These are phyloP conservation scores for Ustilago sp. DNA, from an alignment of 1,284 basidiomycete species.

Conservation along the genomic window DNA sequence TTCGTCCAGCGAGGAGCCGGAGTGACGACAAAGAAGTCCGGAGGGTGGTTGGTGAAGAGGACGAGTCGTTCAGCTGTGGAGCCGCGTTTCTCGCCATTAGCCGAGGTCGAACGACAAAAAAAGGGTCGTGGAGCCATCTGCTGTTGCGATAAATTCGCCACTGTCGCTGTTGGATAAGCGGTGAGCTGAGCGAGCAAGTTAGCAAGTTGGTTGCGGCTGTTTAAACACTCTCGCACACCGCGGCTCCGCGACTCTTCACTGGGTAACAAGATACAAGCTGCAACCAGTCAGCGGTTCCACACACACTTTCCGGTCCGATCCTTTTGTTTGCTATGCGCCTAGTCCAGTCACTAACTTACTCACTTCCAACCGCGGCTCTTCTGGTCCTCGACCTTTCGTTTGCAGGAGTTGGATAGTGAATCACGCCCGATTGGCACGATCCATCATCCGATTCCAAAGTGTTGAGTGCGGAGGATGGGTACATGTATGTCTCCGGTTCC, in stretches of 20 bases:
- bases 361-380: neutral
- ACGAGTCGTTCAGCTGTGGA: neutral
- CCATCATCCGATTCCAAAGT: neutral
- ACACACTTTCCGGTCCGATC: neutral
- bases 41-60: neutral
- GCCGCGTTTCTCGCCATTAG: constrained; percentile 7
- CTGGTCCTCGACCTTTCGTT: neutral
- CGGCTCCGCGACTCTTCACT: neutral
- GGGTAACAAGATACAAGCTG: neutral
- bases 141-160: neutral
- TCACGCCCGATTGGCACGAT: neutral
- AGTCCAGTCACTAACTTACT: neutral
- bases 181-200: neutral
- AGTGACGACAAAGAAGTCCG: neutral
- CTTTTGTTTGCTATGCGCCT: neutral
- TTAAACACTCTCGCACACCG: neutral
- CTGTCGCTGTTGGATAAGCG: neutral
- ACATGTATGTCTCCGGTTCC: too few relatives aligned
- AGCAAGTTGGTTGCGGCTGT: neutral
- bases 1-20: neutral
- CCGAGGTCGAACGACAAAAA: constrained; percentile 1
- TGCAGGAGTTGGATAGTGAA: neutral
- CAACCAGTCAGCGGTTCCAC: neutral
- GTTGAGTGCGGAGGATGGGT: too few relatives aligned
- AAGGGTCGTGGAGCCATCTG: neutral